These are phyloP conservation scores for Diaporthe sp. DNA, from an alignment of 2,329 filamentous ascomycete genomes.

Conservation along the genomic window DNA sequence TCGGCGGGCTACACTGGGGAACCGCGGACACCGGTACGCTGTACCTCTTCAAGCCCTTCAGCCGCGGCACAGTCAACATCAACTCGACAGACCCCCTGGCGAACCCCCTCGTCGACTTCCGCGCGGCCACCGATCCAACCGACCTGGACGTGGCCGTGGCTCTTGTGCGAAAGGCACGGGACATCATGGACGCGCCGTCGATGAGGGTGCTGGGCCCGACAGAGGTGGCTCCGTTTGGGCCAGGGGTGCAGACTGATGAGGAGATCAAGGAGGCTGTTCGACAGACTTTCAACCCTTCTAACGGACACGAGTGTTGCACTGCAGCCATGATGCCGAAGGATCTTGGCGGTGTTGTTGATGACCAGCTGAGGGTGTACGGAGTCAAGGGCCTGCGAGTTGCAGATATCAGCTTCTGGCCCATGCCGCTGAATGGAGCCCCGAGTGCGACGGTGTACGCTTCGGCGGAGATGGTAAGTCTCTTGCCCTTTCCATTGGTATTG, in stretches of 20 bases:
- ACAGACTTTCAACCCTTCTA: slow-evolving; percentile 4
- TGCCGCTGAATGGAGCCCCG: slow-evolving; percentile 5
- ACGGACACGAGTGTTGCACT: slow-evolving; percentile 16
- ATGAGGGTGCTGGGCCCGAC: slow-evolving; percentile 7
- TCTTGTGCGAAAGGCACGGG: slow-evolving; percentile 47
- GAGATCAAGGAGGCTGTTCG: slow-evolving; percentile 1
- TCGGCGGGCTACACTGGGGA: slow-evolving; percentile 47
- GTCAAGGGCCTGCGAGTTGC: slow-evolving; percentile 31
- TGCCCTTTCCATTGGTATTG: neutral
- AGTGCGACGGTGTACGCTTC: slow-evolving; percentile 16
- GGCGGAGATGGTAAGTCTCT: neutral
- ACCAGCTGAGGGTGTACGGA: slow-evolving; percentile 15
- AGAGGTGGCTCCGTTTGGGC: neutral
- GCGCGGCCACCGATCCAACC: slow-evolving; percentile 54
- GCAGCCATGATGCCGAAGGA: neutral
- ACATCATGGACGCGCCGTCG: slow-evolving; percentile 3
- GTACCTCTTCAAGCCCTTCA: slow-evolving; percentile 55
- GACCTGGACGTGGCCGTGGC: slow-evolving; percentile 54
- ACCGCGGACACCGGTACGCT: slow-evolving; percentile 49
- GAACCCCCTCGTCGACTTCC: slow-evolving; percentile 56
- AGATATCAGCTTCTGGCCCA: slow-evolving; percentile 5
- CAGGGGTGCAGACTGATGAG: neutral
- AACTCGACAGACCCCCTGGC: slow-evolving; percentile 52
- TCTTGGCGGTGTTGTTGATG: slow-evolving; percentile 24
- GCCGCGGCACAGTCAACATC: slow-evolving; percentile 56